A percentile compares a stretch with the other conserved stretches of the same genome.
Conservation (phyloP, 352 stramenopile species). For the Phytopythium aichiense region DNA sequence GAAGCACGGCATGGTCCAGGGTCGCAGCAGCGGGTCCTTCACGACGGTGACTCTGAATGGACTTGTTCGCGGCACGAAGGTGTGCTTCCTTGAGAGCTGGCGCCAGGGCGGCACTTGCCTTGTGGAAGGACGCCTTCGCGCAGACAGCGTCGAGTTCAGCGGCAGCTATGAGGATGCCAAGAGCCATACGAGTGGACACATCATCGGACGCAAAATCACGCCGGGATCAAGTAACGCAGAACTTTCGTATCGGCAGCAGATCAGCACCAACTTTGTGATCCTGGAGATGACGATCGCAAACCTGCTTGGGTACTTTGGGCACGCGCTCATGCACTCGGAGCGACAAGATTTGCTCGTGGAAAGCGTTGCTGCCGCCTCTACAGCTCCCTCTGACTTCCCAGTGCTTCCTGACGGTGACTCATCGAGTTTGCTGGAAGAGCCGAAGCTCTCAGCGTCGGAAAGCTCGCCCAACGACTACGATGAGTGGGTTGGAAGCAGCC, state of each 20-base stretch:
- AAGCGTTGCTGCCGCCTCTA: slow-evolving; percentile 12
- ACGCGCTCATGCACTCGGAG: slow-evolving; percentile 53
- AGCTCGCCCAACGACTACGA: slow-evolving; percentile 78
- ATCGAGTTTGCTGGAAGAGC: slow-evolving; percentile 26
- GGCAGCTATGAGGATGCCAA: slow-evolving; percentile 87
- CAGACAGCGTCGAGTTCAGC: slow-evolving; percentile 66
- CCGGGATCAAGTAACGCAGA: slow-evolving; percentile 15
- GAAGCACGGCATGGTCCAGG: slow-evolving; percentile 53
- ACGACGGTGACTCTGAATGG: slow-evolving; percentile 79
- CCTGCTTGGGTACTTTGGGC: slow-evolving; percentile 69
- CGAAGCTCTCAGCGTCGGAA: slow-evolving; percentile 49
- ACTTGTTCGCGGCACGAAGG: slow-evolving; percentile 67
- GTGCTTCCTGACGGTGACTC: slow-evolving; percentile 7
- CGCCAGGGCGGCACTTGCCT: slow-evolving; percentile 84
- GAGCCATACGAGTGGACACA: slow-evolving; percentile 80
- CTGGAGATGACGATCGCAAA: slow-evolving; percentile 76
- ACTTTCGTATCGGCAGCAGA: slow-evolving; percentile 13
- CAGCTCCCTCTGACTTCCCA: slow-evolving; percentile 25
- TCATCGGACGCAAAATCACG: slow-evolving; percentile 68
- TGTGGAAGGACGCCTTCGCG: slow-evolving; percentile 70
- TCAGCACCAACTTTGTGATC: slow-evolving; percentile 60
- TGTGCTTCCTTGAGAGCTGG: slow-evolving; percentile 86
- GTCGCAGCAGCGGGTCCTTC: slow-evolving; percentile 76
- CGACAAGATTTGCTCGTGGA: slow-evolving; percentile 61
- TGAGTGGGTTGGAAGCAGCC: slow-evolving; percentile 68